These are phyloP conservation scores for Pythium brassicae DNA, from an alignment of 352 stramenopile genomes.

Conservation along the genomic window DNA sequence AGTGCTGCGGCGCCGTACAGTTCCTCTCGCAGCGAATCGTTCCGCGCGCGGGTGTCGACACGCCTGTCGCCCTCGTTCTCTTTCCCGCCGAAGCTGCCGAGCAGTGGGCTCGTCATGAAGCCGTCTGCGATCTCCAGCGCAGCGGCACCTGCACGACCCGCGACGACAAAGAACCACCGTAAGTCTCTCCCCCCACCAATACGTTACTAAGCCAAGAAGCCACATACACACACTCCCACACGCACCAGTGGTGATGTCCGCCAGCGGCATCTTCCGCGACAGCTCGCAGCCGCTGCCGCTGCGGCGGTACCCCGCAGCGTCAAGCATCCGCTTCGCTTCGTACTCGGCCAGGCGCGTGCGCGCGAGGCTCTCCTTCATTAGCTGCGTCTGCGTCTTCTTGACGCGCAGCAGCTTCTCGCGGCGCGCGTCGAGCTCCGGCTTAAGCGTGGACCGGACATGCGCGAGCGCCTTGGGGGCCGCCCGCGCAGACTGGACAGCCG, in stretches of 20 bases:
- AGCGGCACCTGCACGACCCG: slow-evolving; percentile 38
- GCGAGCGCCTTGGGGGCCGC: slow-evolving; percentile 17
- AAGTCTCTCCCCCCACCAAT: background rate
- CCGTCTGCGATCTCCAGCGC: slow-evolving; percentile 78
- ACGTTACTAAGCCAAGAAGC: background rate
- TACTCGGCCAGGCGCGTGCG: slow-evolving; percentile 56
- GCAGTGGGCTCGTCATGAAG: slow-evolving; percentile 73
- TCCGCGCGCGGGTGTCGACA: background rate
- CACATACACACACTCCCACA: background rate
- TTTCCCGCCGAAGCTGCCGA: slow-evolving; percentile 52
- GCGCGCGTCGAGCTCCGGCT: slow-evolving; percentile 43
- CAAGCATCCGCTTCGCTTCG: slow-evolving; percentile 27
- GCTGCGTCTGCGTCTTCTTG: slow-evolving; percentile 73
- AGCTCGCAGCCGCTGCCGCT: background rate
- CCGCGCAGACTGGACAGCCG: background rate
- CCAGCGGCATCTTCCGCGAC: slow-evolving; percentile 37
- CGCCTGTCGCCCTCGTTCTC: background rate
- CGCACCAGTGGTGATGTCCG: slow-evolving; percentile 55
- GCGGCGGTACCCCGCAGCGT: slow-evolving; percentile 2
- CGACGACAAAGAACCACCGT: background rate
- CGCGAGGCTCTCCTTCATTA: slow-evolving; percentile 66
- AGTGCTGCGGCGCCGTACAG: slow-evolving; percentile 47
- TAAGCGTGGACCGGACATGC: slow-evolving; percentile 58
- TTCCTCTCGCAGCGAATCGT: slow-evolving; percentile 54
- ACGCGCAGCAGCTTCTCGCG: slow-evolving; percentile 64